These are phyloP conservation scores for Annulohypoxylon maeteangense DNA, from an alignment of 495 filamentous ascomycete genomes.

Conservation along the genomic window DNA sequence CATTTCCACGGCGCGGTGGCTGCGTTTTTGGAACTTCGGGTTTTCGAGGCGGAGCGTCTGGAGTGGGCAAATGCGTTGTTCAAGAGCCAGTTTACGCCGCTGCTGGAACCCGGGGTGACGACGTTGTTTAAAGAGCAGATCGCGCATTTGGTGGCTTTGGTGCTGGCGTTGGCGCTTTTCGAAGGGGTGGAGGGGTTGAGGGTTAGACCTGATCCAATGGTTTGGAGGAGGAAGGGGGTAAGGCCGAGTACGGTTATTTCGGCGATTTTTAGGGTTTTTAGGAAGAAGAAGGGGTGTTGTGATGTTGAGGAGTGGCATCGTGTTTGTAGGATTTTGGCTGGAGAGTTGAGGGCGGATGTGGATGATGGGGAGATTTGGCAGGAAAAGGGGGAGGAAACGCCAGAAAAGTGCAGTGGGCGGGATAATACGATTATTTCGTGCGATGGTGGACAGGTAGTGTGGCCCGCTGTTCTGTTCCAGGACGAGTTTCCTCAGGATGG, in stretches of 20 bases:
- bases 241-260: constrained; percentile 25
- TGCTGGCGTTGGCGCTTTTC: constrained; percentile 22
- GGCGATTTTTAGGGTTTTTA: not conserved
- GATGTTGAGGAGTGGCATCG: constrained; percentile 31
- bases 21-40: constrained; percentile 1
- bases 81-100: not conserved
- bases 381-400: not conserved
- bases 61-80: not conserved
- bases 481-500: not conserved
- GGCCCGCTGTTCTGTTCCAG: constrained; percentile 1
- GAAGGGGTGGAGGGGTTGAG: constrained; percentile 1
- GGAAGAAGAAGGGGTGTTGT: constrained; percentile 3
- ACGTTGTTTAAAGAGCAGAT: constrained; percentile 19
- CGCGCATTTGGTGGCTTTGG: constrained; percentile 15
- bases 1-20: not conserved
- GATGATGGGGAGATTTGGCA: not conserved
- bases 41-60: not conserved
- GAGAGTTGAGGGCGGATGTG: no score
- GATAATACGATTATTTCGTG: constrained; percentile 2
- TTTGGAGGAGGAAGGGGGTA: not conserved
- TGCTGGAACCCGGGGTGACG: not conserved
- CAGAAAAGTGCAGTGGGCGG: not conserved
- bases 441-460: constrained; percentile 7
- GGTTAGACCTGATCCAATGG: constrained; percentile 21
- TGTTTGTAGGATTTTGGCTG: constrained; percentile 18